Evolutionary conservation across 2,329 filamentous ascomycete species (phyloP).

Genomic region (Shiraia bambusicola): DNA sequence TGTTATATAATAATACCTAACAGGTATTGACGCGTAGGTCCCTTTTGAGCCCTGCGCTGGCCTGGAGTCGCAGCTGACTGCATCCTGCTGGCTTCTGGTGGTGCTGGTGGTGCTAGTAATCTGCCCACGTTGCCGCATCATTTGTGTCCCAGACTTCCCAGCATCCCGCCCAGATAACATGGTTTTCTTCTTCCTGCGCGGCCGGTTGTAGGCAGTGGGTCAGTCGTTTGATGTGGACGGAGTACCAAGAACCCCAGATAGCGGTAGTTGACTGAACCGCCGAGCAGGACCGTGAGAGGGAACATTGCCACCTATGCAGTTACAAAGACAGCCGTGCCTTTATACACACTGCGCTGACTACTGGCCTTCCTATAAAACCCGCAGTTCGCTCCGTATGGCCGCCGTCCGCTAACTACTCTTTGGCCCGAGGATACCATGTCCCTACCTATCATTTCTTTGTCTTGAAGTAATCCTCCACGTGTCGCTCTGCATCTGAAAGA

Average conservation of each 20-base stretch:
- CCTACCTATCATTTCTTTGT: too few relatives aligned
- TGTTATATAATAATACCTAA: too few relatives aligned
- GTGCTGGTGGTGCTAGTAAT: too few relatives aligned
- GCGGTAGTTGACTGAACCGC: too few relatives aligned
- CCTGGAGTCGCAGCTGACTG: slow-evolving; percentile 19
- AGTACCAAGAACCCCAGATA: too few relatives aligned
- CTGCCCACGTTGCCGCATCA: slow-evolving; percentile 28
- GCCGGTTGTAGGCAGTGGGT: slow-evolving; percentile 22
- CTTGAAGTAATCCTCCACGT: too few relatives aligned
- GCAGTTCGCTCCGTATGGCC: slow-evolving; percentile 23
- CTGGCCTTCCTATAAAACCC: slow-evolving; percentile 29
- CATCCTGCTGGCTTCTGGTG: slow-evolving; percentile 19
- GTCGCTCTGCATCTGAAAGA: too few relatives aligned
- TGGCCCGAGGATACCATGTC: slow-evolving; percentile 33
- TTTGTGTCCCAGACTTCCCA: slow-evolving; percentile 20
- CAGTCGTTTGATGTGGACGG: slow-evolving; percentile 12
- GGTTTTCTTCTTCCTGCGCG: slow-evolving; percentile 28
- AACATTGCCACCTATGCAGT: slow-evolving; percentile 9
- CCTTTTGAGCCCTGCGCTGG: too few relatives aligned
- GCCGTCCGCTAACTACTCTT: slow-evolving; percentile 19
- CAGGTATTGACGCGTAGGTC: too few relatives aligned
- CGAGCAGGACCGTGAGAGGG: too few relatives aligned
- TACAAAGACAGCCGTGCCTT: slow-evolving; percentile 23
- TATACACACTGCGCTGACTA: slow-evolving; percentile 22
- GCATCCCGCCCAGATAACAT: slow-evolving; percentile 32